Evolutionary conservation across 2,329 filamentous ascomycete genomes (phyloP), one percentile per base, ranked within the genome.

Genomic region (Gyromitra esculenta): DNA sequence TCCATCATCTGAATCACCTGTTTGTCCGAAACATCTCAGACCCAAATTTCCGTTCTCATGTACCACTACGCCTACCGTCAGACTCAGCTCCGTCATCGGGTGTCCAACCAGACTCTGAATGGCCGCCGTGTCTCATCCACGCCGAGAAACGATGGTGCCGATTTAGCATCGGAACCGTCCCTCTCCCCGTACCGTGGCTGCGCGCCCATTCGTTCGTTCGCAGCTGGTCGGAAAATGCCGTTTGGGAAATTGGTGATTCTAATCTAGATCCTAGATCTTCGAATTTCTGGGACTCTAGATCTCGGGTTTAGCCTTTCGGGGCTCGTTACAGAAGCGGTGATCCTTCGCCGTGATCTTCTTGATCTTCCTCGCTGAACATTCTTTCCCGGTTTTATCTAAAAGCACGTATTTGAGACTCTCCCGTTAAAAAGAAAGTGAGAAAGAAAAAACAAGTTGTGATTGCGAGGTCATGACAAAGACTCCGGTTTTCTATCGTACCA

Each of bases 81-180:
- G 31, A 60, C 15, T n/a, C 35, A 18, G 35, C 15, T 41, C 56
- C 18, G 18, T 67, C 50, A 67, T 45, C 37, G 50, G 64, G 8
- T 43, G 18, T 65, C 60, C 13, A 48, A 37, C 48, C 35, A 11
- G 35, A 66, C 48, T 54, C 37, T 41, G 63, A 66, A 2, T 41
- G 7, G 31, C 6, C 45, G 45, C 63, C 63, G 48, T 43, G 63
- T 66, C 57, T 60, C 9, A 37, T 41, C 11, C n/a, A 6, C 41
- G 8, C 57, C 57, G n/a, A 60, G 57, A 54, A 31, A n/a, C 48
- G 6, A 18, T 18, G 13, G n/a, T 2, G 15, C 37, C 57, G 57
- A 41, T 18, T 9, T 18, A 13, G 37, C 50, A 43, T 60, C 37
- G 37, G 57, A 41, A 60, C 57, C 15, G 37, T 5, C 18, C 18